phyloP scores from a whole-genome alignment of 140 eudicot genomes.

The Ambrosia hybrid region DNA sequence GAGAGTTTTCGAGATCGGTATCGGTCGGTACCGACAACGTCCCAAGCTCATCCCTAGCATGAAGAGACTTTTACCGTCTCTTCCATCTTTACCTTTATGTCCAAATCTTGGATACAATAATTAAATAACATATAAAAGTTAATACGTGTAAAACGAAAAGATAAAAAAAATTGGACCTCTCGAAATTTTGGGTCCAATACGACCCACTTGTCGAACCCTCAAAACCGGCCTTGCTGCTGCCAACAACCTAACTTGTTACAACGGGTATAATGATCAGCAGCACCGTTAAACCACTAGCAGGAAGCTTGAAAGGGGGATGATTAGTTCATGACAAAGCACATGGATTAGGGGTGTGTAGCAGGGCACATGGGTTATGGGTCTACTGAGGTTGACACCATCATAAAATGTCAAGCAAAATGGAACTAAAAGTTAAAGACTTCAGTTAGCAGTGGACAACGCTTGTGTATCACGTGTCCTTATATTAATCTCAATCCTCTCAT shows the following conservation, averaged over 20 bases:
- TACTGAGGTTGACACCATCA: not conserved
- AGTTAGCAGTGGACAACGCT: constrained; percentile 4
- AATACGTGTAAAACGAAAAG: too few relatives aligned
- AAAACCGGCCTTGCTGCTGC: not conserved
- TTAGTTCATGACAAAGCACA: constrained; percentile 35
- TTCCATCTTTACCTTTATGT: too few relatives aligned
- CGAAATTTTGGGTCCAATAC: too few relatives aligned
- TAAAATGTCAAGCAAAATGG: constrained; percentile 17
- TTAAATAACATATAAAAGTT: too few relatives aligned
- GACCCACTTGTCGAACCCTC: too few relatives aligned
- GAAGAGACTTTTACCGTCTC: too few relatives aligned
- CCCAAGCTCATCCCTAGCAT: too few relatives aligned
- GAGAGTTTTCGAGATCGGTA: too few relatives aligned
- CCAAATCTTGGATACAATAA: too few relatives aligned
- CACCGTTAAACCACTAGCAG: constrained; percentile 1
- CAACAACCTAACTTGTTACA: constrained; percentile 12
- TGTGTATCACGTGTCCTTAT: constrained; percentile 9
- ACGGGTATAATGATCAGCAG: constrained; percentile 27
- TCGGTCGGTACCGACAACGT: too few relatives aligned
- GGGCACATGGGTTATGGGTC: constrained; percentile 17
- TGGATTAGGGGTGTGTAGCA: constrained; percentile 11
- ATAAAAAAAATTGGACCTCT: too few relatives aligned
- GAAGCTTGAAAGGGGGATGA: constrained; percentile 15
- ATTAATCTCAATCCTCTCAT: not conserved
- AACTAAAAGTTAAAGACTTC: constrained; percentile 15